phyloP scores from a whole-genome alignment of 2,329 filamentous ascomycete genomes.

The Chaetomiaceae sp. region DNA sequence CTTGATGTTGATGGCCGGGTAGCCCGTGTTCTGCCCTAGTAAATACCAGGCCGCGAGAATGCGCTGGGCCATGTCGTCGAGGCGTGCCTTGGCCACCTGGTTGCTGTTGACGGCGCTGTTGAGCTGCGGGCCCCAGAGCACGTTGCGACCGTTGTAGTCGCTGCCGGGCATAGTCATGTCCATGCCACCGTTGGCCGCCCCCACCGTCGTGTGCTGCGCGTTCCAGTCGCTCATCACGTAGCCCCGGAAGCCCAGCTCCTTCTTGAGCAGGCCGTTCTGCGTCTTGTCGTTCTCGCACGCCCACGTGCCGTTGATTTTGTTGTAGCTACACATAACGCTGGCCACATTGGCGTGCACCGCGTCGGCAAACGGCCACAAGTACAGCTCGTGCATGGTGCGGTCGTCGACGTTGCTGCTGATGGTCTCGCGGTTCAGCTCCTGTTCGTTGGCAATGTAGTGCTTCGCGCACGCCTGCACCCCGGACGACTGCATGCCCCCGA shows the following conservation, averaged over 20 bases:
- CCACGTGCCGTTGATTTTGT: conserved; percentile 65
- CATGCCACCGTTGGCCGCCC: conserved; percentile 61
- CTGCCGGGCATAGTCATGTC: conserved; percentile 81
- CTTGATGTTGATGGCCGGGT: conserved; percentile 49
- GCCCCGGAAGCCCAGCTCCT: conserved; percentile 70
- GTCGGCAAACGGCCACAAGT: conserved; percentile 65
- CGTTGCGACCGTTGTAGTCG: conserved; percentile 47
- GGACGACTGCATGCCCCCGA: conserved; percentile 51
- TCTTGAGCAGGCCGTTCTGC: conserved; percentile 61
- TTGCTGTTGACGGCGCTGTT: conserved; percentile 51
- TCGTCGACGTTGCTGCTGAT: conserved; percentile 58
- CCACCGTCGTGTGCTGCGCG: conserved; percentile 68
- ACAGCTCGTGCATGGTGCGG: conserved; percentile 62
- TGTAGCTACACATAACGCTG: conserved; percentile 69
- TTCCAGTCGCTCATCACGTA: conserved; percentile 62
- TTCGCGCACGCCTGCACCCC: conserved; percentile 50
- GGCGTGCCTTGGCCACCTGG: conserved; percentile 51
- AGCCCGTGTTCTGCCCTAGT: conserved; percentile 45
- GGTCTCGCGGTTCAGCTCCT: conserved; percentile 54
- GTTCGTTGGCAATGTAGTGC: conserved; percentile 66
- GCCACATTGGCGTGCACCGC: conserved; percentile 62
- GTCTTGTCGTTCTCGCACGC: conserved; percentile 59
- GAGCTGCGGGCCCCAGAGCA: conserved; percentile 54
- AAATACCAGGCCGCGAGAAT: conserved; percentile 61
- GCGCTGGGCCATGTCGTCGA: conserved; percentile 63